Conservation (phyloP, 345 rosid genomes). For the Orychophragmus violaceus region DNA sequence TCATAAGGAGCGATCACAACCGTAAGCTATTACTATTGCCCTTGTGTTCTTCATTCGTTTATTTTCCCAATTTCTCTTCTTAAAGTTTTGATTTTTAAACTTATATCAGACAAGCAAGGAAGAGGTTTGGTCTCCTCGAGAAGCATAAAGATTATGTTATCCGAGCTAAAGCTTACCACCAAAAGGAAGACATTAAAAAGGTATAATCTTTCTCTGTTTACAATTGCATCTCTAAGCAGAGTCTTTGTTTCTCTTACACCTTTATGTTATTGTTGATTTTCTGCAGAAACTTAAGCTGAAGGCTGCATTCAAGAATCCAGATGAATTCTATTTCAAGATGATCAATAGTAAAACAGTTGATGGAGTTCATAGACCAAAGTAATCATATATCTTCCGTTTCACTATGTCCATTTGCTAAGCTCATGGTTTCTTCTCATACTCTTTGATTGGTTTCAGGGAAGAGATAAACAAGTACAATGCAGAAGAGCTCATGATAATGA, state of each 20-base stretch:
- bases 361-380: conserved; percentile 71
- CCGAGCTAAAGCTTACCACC: conserved; percentile 68
- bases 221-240: not conserved
- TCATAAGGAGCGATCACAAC: conserved; percentile 89
- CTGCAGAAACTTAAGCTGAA: conserved; percentile 69
- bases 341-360: conserved; percentile 48
- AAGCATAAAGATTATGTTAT: conserved; percentile 88
- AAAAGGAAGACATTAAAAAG: conserved; percentile 56
- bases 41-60: not conserved
- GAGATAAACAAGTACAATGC: conserved; percentile 63
- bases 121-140: conserved; percentile 72
- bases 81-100: not conserved
- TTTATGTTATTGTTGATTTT: not conserved
- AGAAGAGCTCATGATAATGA: conserved; percentile 83
- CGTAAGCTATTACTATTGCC: conserved; percentile 41
- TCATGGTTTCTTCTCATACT: not conserved
- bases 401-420: not conserved
- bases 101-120: conserved; percentile 52
- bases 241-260: not conserved
- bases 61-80: not conserved
- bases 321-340: conserved; percentile 86
- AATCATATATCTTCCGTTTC: conserved; percentile 13
- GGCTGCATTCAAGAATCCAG: conserved; percentile 82
- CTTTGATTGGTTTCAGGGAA: conserved; percentile 38
- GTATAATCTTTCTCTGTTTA: conserved; percentile 9